phyloP scores from a whole-genome alignment of 1,284 basidiomycete genomes.

The Ceratobasidium sp. region DNA sequence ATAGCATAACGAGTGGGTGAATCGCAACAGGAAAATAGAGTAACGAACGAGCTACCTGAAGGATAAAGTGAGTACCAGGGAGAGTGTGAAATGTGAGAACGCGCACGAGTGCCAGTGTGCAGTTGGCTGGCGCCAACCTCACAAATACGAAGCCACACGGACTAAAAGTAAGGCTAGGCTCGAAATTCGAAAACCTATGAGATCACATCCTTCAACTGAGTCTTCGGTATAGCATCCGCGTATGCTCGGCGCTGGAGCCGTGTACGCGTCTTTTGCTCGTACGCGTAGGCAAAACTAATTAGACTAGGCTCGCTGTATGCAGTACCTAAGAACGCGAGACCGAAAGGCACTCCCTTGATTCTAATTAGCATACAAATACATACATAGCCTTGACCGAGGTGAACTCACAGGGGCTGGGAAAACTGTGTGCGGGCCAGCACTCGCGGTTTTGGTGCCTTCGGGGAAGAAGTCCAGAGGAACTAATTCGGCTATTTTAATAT shows the following conservation, averaged over 20 bases:
- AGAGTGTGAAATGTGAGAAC: no score
- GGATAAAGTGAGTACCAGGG: no score
- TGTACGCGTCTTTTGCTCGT: conserved; percentile 71
- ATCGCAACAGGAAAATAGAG: no score
- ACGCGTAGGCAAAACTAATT: conserved; percentile 70
- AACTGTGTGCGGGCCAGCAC: conserved; percentile 57
- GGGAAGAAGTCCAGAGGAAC: conserved; percentile 73
- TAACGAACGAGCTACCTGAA: no score
- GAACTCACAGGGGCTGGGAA: conserved; percentile 59
- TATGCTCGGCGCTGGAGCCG: conserved; percentile 65
- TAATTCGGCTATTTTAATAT: conserved; percentile 44
- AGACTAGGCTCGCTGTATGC: conserved; percentile 71
- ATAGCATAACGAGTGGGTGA: no score
- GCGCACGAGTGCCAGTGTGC: no score
- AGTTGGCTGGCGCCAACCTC: no score
- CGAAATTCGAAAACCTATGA: background rate
- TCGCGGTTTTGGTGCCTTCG: conserved; percentile 56
- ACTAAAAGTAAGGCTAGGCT: background rate
- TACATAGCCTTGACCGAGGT: background rate
- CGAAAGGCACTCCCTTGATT: conserved; percentile 64
- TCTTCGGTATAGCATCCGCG: conserved; percentile 67
- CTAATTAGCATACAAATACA: background rate
- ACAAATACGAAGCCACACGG: no score
- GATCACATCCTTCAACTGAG: conserved; percentile 66
- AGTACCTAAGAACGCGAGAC: conserved; percentile 70